Base-by-base conservation (phyloP, 306 rosid species). In the Citrullus amarus region DNA sequence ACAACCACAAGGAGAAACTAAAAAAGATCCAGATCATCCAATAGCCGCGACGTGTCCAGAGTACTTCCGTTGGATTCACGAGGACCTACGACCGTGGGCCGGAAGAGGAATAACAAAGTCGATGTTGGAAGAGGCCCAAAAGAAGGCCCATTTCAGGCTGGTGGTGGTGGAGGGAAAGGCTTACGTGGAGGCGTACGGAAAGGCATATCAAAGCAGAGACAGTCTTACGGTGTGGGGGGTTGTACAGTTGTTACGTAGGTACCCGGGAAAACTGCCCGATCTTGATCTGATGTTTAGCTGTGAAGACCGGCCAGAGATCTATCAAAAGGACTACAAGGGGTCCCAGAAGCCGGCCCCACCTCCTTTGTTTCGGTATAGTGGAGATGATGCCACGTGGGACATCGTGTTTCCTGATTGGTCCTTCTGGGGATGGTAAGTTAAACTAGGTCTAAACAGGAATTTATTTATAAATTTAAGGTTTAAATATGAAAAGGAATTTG, bases 1-100 rank as follows among this genome's bases (percentile, higher is more conserved):
- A 25, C 12, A 15, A 22, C 77, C 43, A 48, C 18, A 30, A 70
- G 57, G 22, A 70, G 39, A 46, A 11, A n/a, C 3, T 1, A 15
- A 56, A 76, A 54, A 76, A 22, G 28, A n/a, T 28, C 79, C 25
- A 3, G 9, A 46, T 5, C 9, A 39, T 59, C 25, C 39, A 9
- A 0, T 5, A 2, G 0, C 5, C 0, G 11, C 34, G 0, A 56
- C 60, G 22, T 93, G 97, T 80, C 96, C 97, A 25, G 89, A 86
- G 16, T 93, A 91, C 56, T 91, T 91, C 83, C 87, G 92, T 75
- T 93, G 96, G 90, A 93, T 91, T 69, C 88, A 91, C 75, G 90
- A 89, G 83, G 98, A 91, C 55, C 80, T 93, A 18, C 54, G 78
- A 43, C 81, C 81, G 10, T 93, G 96, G 98, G 87, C 77, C 22